Evolutionary conservation across 2,329 filamentous ascomycete genomes (phyloP), one percentile per base, ranked within the genome.

Genomic region (Hymenoscyphus albidus): DNA sequence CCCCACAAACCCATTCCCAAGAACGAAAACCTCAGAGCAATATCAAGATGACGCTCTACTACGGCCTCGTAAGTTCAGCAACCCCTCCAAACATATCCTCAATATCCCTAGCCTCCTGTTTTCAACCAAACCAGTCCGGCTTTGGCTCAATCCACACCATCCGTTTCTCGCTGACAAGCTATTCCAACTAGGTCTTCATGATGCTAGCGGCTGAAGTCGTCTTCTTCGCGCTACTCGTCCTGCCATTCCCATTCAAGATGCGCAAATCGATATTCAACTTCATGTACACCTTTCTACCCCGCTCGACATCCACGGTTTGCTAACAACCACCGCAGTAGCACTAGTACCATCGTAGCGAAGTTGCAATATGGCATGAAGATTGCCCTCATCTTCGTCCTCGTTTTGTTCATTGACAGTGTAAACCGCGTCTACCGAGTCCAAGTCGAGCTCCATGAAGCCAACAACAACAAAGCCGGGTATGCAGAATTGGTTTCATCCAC

Each of bases 341-440:
- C 75, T 62, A 74, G 73, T 66, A 73, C 84, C 0, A 67, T 88
- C 61, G 85, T 99, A 65, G 95, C 93, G 51, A 97, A 98, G 78
- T 78, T 98, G 70, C 94, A 98, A 82, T 97, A 99, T 82, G 94
- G 93, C 74, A 85, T 99, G 81, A 98, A 97, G 85, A 99, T 99
- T 64, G 97, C 93, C 1, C 99, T 99, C 77, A 94, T 99, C 76
- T 99, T 99, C 82, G 98, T 99, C 75, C 83, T 98, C 65, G 97
- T 99, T 70, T 89, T 99, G 70, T 99, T 99, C 81, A 86, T 98
- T 74, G 95, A 99, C 81, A 97, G 93, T 76, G 93, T 98, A 78
- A 88, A 89, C 76, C 92, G 95, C 70, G 95, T 99, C 75, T 99
- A 97, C 79, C 91, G 95, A 68, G 95, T 99, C 63, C 94, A 98